phyloP scores from a whole-genome alignment of 768 basidiomycete genomes.

The Amanita polypyramis region DNA sequence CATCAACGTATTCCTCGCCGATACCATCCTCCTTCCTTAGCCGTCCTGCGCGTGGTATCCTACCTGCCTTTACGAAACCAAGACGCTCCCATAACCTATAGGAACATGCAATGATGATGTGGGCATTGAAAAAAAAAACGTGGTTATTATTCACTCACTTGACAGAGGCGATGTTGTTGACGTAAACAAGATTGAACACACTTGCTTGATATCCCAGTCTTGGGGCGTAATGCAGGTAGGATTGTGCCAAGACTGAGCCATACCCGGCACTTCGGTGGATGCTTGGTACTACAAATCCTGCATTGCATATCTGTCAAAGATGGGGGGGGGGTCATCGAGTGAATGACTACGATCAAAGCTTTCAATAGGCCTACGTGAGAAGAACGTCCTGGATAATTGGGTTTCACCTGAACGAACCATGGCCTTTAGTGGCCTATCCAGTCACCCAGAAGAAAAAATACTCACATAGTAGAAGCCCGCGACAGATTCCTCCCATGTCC shows the following conservation, averaged over 20 bases:
- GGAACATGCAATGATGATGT: neutral
- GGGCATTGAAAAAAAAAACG: neutral
- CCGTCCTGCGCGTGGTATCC: constrained; percentile 68
- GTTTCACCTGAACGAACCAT: constrained; percentile 42
- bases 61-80: constrained; percentile 69
- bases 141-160: constrained; percentile 28
- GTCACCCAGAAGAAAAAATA: constrained; percentile 10
- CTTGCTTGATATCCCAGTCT: constrained; percentile 65
- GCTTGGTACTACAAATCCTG: constrained; percentile 73
- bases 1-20: constrained; percentile 85
- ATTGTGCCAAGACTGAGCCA: constrained; percentile 63
- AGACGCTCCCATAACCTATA: constrained; percentile 75
- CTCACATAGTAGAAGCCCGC: constrained; percentile 75
- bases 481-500: constrained; percentile 59
- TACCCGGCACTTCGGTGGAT: constrained; percentile 52
- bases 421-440: neutral
- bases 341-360: neutral
- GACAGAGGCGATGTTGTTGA: constrained; percentile 69
- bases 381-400: constrained; percentile 84
- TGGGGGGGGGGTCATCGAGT: neutral
- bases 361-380: constrained; percentile 49
- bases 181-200: constrained; percentile 89
- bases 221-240: constrained; percentile 77
- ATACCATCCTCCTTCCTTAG: constrained; percentile 54
- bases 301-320: constrained; percentile 66